Evolutionary conservation across 305 asterid genomes (phyloP), one percentile per base, ranked within the genome.

Genomic region (Euphrasia arctica): DNA sequence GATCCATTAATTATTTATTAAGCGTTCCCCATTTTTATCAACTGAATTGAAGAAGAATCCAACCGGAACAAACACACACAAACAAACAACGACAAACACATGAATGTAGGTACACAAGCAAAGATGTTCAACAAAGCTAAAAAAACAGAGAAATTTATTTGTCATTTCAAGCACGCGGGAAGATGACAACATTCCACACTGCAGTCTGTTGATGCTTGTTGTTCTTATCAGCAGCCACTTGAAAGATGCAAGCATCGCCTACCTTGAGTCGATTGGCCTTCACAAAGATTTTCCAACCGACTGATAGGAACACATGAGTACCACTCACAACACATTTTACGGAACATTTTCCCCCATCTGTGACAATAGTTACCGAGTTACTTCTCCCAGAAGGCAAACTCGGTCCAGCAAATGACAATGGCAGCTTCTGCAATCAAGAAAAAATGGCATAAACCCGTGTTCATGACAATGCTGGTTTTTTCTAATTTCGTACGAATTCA

Each of bases 231-330:
- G 22, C 22, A 18, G 39, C 57, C 27, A 63, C 64, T 70, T 77
- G 70, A 36, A 80, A 77, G 18, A 72, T 60, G 28, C 78, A 77
- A 11, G 60, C 70, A 69, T 77, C 85, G 0, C 80, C 78, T 0
- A 69, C 54, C 11, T 69, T 45, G 9, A 74, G 67, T 6, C 11
- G 32, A 67, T 74, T 77, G 50, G 69, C 85, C 57, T 15, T 3
- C 57, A 72, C 75, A 56, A 80, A 77, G 41, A 36, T 7, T 60
- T 7, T 66, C 82, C 77, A 80, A 5, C 71, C 74, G 4, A 3
- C 0, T 0, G n/a, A 0, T 4, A 48, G 0, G 4, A 1, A 9
- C n/a, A 71, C 54, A 4, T 14, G 15, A 0, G 0, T 1, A 15
- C 3, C 14, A 18, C 50, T 5, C 1, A 1, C 1, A 9, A 0